Conservation (phyloP, 2,329 filamentous ascomycete genomes). For the Fusarium agapanthi region DNA sequence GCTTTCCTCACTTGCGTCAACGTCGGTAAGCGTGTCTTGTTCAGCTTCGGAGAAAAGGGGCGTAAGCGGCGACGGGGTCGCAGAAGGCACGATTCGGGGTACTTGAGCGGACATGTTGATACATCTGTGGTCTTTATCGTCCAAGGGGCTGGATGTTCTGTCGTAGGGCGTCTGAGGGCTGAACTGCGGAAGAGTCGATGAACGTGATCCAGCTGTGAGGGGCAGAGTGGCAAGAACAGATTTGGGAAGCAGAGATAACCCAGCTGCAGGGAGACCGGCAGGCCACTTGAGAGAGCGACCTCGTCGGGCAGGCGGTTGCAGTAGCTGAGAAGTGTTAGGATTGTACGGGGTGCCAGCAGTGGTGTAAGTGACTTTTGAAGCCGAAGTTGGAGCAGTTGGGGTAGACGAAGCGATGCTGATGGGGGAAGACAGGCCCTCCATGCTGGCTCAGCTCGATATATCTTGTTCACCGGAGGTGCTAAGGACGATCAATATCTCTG, state of each 20-base stretch:
- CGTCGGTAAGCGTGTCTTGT: conserved; percentile 27
- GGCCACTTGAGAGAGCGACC: conserved; percentile 57
- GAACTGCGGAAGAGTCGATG: conserved; percentile 50
- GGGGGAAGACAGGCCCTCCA: conserved; percentile 45
- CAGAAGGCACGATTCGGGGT: conserved; percentile 42
- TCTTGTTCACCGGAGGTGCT: conserved; percentile 28
- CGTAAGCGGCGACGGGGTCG: conserved; percentile 32
- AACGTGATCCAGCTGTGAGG: conserved; percentile 38
- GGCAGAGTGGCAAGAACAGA: conserved; percentile 49
- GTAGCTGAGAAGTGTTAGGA: conserved; percentile 54
- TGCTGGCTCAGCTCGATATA: conserved; percentile 38
- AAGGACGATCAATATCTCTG: conserved; percentile 20
- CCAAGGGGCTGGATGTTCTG: conserved; percentile 56
- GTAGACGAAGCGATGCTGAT: conserved; percentile 35
- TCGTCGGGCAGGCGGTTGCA: conserved; percentile 62
- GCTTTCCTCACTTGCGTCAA: conserved; percentile 40
- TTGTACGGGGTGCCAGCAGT: conserved; percentile 67
- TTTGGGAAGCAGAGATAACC: conserved; percentile 50
- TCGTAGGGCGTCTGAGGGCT: conserved; percentile 64
- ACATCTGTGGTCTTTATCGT: conserved; percentile 38
- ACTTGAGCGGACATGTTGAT: conserved; percentile 41
- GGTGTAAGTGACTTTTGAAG: conserved; percentile 56
- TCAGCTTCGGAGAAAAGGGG: conserved; percentile 30
- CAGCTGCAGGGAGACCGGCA: conserved; percentile 41
- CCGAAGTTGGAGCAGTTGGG: conserved; percentile 33